Evolutionary conservation across 2,329 filamentous ascomycete species (phyloP), one percentile per base, ranked within the genome.

Genomic region (Talaromyces sp.): DNA sequence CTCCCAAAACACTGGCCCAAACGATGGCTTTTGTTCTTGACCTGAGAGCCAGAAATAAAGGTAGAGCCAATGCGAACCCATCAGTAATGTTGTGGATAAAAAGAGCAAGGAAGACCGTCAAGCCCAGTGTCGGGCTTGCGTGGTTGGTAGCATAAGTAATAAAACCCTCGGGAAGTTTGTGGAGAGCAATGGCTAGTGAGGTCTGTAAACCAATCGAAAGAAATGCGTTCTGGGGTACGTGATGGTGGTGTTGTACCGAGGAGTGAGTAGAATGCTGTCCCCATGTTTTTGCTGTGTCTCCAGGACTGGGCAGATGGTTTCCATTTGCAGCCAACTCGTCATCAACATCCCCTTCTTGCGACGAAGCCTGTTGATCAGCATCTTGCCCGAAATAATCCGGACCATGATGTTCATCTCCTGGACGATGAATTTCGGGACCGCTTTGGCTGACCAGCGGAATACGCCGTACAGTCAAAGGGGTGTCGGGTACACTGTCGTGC

Each of bases 21-120:
- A 90, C 76, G 79, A 98, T 95, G 18, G 95, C 94, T 68, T 88
- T 89, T 72, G 86, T 79, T 53, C 92, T 89, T 62, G 88, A 94
- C 64, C 89, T 85, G 34, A 97, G 85, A 1, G 95, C 95, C 70
- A 99, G 90, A 76, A 96, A 99, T 0, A 99, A 82, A 0, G 95
- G 95, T 0, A 99, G 79, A 0, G 92, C 92, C 84, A 99, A 89
- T 64, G 93, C 91, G 73, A 98, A 98, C 1, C 95, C 95, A 78
- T 99, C 95, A 31, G 92, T 93, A 70, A 99, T 96, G 78, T 98
- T 99, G 82, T 99, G 95, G 63, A 99, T 94, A 72, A 96, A 96
- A 7, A 99, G 84, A 0, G 95, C 94, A 75, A 98, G 85, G 78
- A 99, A 99, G 60, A 99, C 92, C 58, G 91, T 90, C 75, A 96